Evolutionary conservation across 2,329 filamentous ascomycete genomes (phyloP), one percentile per base, ranked within the genome.

Genomic region (Pseudogymnoascus sp.): DNA sequence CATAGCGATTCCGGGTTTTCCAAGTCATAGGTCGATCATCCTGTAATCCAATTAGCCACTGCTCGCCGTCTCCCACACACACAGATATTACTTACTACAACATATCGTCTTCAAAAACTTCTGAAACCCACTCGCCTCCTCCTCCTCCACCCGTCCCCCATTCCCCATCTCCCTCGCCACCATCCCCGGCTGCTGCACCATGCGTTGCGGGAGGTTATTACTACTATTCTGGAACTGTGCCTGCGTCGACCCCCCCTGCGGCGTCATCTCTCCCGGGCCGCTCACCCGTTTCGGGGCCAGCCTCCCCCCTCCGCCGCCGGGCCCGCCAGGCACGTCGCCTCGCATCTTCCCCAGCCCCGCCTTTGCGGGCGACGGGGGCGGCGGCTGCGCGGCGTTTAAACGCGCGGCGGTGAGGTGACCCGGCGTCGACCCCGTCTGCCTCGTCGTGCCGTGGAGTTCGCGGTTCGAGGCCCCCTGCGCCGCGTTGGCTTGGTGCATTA

Each of bases 161-260:
- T 76, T 83, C 74, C 77, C 77, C 71, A 77, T 78, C 66, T 81
- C 77, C 72, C 83, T 82, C 67, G 80, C 79, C 64, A 79, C 82
- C 78, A 85, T 79, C 64, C 80, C 83, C 63, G 81, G 79, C 72
- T 86, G 84, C 65, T 82, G 79, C 64, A 82, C 83, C 72, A 83
- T 82, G 66, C 82, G 80, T 68, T 87, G 80, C 59, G 88, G 84
- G 67, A 96, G 82, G 75, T 96, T 94, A 74, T 91, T 90, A 72
- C 89, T 90, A 79, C 91, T 96, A 82, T 91, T 93, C 79, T 96
- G 92, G 82, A 96, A 97, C 74, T 97, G 93, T 68, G 93, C 93
- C 76, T 95, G 90, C 67, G 91, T 97, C 73, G 91, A 96, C 70
- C 89, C 90, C 73, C 92, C 88, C 10, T n/a, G n/a, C 69, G 92